phyloP scores from a whole-genome alignment of 495 filamentous ascomycete genomes.

The Aspergillus affinis region DNA sequence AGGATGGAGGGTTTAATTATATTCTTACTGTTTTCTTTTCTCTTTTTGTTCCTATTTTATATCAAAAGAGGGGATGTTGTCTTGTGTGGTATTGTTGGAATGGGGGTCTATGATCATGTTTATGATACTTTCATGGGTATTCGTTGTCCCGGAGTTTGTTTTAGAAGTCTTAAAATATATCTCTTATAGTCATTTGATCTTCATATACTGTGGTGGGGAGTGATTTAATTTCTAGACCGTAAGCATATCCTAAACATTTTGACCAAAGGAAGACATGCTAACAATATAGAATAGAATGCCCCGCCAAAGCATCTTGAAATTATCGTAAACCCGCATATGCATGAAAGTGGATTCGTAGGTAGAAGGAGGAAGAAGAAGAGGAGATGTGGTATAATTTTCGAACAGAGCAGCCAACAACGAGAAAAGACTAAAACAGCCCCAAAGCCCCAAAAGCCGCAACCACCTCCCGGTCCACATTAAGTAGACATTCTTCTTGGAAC shows the following conservation, averaged over 20 bases:
- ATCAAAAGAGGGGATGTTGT: background rate
- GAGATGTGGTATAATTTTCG: background rate
- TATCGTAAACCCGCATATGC: background rate
- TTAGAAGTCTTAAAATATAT: background rate
- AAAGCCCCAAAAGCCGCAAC: conserved; percentile 63
- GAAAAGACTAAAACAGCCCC: conserved; percentile 36
- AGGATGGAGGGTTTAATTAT: background rate
- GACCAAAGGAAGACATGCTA: background rate
- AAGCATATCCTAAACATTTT: background rate
- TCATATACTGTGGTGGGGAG: background rate
- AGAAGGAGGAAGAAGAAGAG: no score
- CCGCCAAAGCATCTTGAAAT: no score
- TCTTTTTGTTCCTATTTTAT: background rate
- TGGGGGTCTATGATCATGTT: background rate
- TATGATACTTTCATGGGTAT: background rate
- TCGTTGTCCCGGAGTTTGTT: background rate
- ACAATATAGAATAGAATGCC: background rate
- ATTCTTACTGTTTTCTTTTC: background rate
- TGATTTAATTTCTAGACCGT: background rate
- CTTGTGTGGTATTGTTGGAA: background rate
- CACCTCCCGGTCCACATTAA: conserved; percentile 85
- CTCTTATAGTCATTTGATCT: background rate
- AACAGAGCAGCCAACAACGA: background rate
- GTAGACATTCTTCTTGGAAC: conserved; percentile 77
- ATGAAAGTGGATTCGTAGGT: background rate